Percentiles rank a stretch among this genome's conserved stretches.
Conservation (phyloP, 345 rosid species). For the Orychophragmus violaceus region DNA sequence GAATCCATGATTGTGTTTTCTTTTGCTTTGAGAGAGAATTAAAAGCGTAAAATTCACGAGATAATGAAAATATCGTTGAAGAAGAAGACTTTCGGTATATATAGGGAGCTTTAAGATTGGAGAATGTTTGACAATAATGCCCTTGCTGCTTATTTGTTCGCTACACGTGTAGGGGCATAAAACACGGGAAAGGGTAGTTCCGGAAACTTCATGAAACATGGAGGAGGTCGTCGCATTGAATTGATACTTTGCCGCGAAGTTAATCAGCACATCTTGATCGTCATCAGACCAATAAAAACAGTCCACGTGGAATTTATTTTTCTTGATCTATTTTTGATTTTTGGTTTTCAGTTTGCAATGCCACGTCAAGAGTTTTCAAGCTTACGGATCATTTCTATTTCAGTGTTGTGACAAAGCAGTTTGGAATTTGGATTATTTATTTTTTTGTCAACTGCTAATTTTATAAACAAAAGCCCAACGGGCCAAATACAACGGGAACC, state of each 20-base stretch:
- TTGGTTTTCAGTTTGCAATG: background rate
- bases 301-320: background rate
- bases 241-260: conserved; percentile 24
- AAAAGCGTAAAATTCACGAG: background rate
- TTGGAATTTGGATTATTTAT: background rate
- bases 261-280: background rate
- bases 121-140: background rate
- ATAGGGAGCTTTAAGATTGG: background rate
- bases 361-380: background rate
- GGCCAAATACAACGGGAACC: too few relatives aligned
- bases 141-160: background rate
- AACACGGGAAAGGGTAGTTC: conserved; percentile 16
- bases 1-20: conserved; percentile 44
- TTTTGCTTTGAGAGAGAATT: background rate
- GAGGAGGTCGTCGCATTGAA: background rate
- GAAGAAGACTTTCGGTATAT: background rate
- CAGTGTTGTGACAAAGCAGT: background rate
- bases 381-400: background rate
- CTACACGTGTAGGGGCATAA: background rate
- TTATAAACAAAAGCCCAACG: too few relatives aligned
- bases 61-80: background rate
- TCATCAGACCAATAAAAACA: background rate
- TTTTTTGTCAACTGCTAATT: too few relatives aligned
- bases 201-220: conserved; percentile 11
- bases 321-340: too few relatives aligned